Evolutionary conservation across 768 basidiomycete species (phyloP), one percentile per base, ranked within the genome.

Genomic region (Boletus patriciae): DNA sequence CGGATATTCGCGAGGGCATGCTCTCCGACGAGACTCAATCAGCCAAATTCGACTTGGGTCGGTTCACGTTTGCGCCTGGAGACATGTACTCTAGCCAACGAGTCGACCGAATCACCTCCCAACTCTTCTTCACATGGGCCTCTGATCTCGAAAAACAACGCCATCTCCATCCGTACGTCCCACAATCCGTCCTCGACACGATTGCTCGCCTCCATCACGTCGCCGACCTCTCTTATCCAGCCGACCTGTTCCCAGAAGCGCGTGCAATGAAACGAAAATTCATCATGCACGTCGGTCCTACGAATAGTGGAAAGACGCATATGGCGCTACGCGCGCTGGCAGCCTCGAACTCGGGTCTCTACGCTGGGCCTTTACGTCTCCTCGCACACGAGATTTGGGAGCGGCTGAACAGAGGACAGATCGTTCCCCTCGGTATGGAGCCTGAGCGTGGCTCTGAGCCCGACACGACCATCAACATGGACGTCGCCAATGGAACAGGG

Each of bases 251-350:
- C 63, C 66, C 74, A 0, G 16, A 50, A 10, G 85, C 93, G 0
- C 84, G 96, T 11, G 65, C 70, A 12, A 74, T 86, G 60, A 80
- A 78, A 18, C 82, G 95, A 19, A 91, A 87, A 62, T 77, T 98
- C 63, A 88, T 95, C 70, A 87, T 98, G 79, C 96, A 99, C 65
- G 93, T 99, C 40, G 97, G 96, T 0, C 97, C 97, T 0, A 98
- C 97, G 23, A 99, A 98, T 72, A 92, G 91, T 59, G 97, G 96
- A 31, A 99, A 99, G 76, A 99, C 96, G 0, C 87, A 98, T 67
- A 86, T 90, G 66, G 97, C 96, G 0, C 76, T 99, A 10, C 86
- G 92, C 43, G 92, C 94, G 0, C 81, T 99, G 3, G 90, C 93
- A 0, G 83, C 85, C 5, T 85, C 94, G 0, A 65, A 69, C 1